Evolutionary conservation across 2,329 filamentous ascomycete species (phyloP).

Genomic region (Cladobotryum mycophilum): DNA sequence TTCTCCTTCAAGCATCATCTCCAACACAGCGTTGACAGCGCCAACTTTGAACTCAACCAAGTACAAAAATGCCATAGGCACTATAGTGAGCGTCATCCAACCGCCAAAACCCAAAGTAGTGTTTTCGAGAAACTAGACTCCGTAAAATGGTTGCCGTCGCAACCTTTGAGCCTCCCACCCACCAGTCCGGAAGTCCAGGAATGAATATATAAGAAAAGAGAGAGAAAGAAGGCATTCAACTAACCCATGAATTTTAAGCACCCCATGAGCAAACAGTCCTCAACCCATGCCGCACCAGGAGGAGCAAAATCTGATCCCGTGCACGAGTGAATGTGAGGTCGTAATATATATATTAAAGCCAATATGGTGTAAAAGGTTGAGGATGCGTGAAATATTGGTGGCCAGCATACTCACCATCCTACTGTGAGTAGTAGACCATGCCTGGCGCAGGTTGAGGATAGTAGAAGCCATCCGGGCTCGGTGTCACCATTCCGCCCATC

Average conservation of each 20-base stretch:
- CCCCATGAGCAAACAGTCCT: conserved; percentile 5
- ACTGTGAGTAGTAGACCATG: conserved; percentile 58
- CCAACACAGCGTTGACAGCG: neutral
- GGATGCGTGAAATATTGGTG: conserved; percentile 18
- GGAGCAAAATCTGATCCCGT: neutral
- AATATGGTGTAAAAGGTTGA: conserved; percentile 20
- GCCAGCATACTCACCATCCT: conserved; percentile 27
- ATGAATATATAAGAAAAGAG: neutral
- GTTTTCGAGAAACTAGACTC: neutral
- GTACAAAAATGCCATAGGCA: neutral
- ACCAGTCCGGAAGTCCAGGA: conserved; percentile 1
- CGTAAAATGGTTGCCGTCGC: neutral
- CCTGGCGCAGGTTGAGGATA: conserved; percentile 51
- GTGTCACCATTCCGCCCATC: conserved; percentile 77
- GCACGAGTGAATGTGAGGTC: conserved; percentile 6
- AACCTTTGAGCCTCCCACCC: neutral
- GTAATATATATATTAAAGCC: conserved; percentile 26
- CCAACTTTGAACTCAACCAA: neutral
- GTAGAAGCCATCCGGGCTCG: conserved; percentile 63
- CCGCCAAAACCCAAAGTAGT: conserved; percentile 1
- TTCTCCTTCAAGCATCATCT: neutral
- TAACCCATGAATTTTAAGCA: conserved; percentile 12
- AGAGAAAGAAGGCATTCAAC: neutral
- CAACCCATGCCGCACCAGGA: conserved; percentile 7
- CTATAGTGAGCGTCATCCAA: neutral